Percentiles rank a stretch among this genome's conserved stretches.
Conservation (phyloP, 2,329 filamentous ascomycete genomes). For the Talaromyces sp. region DNA sequence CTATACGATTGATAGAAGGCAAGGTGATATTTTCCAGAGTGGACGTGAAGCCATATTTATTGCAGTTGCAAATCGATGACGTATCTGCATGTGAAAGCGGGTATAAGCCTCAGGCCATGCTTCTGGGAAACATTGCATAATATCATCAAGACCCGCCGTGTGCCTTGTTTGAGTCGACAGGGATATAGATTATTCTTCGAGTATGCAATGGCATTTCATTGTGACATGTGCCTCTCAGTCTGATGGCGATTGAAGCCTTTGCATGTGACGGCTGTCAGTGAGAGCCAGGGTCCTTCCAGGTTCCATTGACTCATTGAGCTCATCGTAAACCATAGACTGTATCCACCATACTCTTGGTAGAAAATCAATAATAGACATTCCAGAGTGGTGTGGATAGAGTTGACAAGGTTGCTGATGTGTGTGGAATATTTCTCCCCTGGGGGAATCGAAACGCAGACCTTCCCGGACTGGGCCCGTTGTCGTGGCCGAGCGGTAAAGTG, state of each 20-base stretch:
- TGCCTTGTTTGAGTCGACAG: constrained; percentile 16
- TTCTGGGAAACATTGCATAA: neutral
- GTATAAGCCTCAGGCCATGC: neutral
- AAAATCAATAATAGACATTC: too few species aligned
- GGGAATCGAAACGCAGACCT: neutral
- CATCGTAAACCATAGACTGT: neutral
- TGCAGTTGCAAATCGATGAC: neutral
- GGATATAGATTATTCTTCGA: neutral
- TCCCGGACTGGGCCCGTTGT: neutral
- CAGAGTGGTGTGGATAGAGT: too few species aligned
- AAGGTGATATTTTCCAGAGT: neutral
- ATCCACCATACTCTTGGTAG: too few species aligned
- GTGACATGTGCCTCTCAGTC: neutral
- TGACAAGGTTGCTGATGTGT: neutral
- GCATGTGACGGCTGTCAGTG: neutral
- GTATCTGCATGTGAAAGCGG: constrained; percentile 15
- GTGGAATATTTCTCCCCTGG: neutral
- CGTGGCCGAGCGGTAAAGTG: neutral
- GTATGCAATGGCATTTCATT: neutral
- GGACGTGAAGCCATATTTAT: neutral
- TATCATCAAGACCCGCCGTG: neutral
- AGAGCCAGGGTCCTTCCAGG: neutral
- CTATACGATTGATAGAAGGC: neutral
- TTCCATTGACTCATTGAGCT: neutral
- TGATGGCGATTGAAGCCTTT: neutral